phyloP scores from a whole-genome alignment of 2,329 filamentous ascomycete genomes.

The Ceratocystis variospora region DNA sequence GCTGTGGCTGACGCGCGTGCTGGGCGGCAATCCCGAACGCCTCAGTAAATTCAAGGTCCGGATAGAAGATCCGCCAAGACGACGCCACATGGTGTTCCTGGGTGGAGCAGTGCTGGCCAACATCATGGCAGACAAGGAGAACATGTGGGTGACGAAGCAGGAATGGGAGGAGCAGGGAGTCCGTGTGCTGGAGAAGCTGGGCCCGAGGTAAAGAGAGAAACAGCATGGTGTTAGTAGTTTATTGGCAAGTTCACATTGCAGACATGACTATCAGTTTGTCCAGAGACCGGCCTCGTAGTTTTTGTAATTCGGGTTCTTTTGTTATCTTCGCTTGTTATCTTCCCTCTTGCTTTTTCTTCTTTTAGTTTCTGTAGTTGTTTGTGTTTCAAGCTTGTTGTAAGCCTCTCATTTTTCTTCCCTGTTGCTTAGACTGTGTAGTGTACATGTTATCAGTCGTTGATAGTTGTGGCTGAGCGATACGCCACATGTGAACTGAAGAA shows the following conservation, averaged over 20 bases:
- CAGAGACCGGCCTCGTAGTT: not conserved
- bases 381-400: not conserved
- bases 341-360: not conserved
- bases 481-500: not conserved
- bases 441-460: not conserved
- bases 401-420: no score
- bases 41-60: conserved; percentile 98
- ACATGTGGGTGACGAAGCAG: conserved; percentile 96
- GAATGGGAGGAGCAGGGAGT: conserved; percentile 94
- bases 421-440: not conserved
- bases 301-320: not conserved
- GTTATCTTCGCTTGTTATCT: not conserved
- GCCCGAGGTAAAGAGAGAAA: conserved; percentile 52
- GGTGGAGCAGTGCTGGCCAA: conserved; percentile 93
- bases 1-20: conserved; percentile 84
- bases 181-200: conserved; percentile 78
- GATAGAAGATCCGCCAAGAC: conserved; percentile 91
- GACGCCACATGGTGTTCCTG: conserved; percentile 98
- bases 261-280: not conserved
- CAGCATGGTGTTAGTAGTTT: not conserved
- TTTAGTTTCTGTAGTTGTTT: not conserved
- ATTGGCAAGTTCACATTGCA: not conserved
- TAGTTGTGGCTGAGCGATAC: not conserved
- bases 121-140: conserved; percentile 97
- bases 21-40: conserved; percentile 83